Conservation (phyloP, 2,329 filamentous ascomycete species). For the Colletotrichum sidae region DNA sequence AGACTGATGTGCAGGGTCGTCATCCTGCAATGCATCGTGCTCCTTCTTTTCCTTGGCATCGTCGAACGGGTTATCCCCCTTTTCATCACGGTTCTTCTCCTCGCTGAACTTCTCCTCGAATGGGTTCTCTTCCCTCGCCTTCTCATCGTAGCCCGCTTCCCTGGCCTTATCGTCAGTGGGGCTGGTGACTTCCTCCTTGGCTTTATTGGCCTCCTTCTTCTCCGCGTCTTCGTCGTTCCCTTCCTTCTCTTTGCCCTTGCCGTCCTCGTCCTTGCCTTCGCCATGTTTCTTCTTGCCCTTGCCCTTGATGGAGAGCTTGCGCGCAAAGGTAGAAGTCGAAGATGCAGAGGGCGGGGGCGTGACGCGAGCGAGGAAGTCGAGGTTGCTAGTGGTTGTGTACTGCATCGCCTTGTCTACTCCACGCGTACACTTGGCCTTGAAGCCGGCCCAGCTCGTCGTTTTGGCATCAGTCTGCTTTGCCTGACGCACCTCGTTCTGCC, state of each 20-base stretch:
- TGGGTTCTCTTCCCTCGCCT: not conserved
- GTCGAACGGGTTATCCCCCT: not conserved
- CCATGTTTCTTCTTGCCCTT: conserved; percentile 29
- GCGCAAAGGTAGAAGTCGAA: conserved; percentile 8
- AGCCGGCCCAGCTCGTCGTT: conserved; percentile 34
- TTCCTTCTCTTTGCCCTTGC: conserved; percentile 1
- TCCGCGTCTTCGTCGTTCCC: conserved; percentile 12
- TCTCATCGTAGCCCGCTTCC: conserved; percentile 12
- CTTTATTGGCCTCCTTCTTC: not conserved
- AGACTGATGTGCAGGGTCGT: conserved; percentile 25
- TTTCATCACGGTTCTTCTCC: conserved; percentile 19
- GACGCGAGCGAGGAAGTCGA: conserved; percentile 30
- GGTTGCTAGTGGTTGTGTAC: conserved; percentile 32
- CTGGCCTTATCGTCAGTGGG: conserved; percentile 10
- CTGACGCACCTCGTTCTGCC: conserved; percentile 30
- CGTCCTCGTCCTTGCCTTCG: conserved; percentile 8
- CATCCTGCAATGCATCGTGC: conserved; percentile 9
- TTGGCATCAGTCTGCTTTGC: conserved; percentile 32
- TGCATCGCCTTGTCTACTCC: conserved; percentile 34
- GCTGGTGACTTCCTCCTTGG: not conserved
- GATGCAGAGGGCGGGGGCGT: conserved; percentile 19
- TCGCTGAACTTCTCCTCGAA: conserved; percentile 29
- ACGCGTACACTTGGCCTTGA: conserved; percentile 32
- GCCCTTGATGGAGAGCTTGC: conserved; percentile 19
- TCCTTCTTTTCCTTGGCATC: conserved; percentile 14